A percentile compares a stretch with the other conserved stretches of the same genome.
Conservation (phyloP, 768 basidiomycete species). For the Coprinopsis sp. region DNA sequence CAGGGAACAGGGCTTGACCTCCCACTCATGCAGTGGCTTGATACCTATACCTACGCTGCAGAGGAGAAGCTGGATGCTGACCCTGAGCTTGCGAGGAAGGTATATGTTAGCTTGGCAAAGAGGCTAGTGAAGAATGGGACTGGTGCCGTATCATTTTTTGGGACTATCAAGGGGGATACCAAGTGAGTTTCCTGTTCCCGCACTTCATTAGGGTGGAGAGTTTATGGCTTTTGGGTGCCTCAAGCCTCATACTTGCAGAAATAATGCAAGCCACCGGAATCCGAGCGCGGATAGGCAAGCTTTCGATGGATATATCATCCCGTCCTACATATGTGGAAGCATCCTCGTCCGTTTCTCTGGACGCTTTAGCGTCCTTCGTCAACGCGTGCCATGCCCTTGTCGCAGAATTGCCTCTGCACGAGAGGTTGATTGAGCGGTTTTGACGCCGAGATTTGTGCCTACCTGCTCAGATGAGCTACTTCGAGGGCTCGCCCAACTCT, state of each 20-base stretch:
- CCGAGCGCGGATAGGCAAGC: conserved; percentile 81
- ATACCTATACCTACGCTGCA: conserved; percentile 76
- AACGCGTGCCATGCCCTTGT: conserved; percentile 40
- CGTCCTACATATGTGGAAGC: conserved; percentile 67
- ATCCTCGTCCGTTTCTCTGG: conserved; percentile 44
- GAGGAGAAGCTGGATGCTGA: conserved; percentile 71
- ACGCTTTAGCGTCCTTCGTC: conserved; percentile 54
- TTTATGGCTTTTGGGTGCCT: not conserved
- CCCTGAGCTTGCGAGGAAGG: conserved; percentile 51
- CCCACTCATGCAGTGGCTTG: conserved; percentile 80
- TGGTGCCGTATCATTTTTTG: conserved; percentile 73
- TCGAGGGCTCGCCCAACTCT: conserved; percentile 54
- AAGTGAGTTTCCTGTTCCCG: conserved; percentile 48
- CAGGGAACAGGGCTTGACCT: conserved; percentile 84
- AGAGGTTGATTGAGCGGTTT: conserved; percentile 64
- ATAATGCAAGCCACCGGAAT: conserved; percentile 69
- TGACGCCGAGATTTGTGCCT: conserved; percentile 88
- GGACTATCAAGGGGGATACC: conserved; percentile 76
- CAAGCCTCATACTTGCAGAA: conserved; percentile 72
- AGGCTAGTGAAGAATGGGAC: conserved; percentile 74
- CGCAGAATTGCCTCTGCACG: conserved; percentile 28
- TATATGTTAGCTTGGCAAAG: conserved; percentile 63
- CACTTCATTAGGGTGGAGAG: not conserved
- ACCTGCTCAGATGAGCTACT: conserved; percentile 78
- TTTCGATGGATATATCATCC: conserved; percentile 72